These are phyloP conservation scores for Aspergillus incahuasiensis DNA, from an alignment of 495 filamentous ascomycete species.

Conservation along the genomic window DNA sequence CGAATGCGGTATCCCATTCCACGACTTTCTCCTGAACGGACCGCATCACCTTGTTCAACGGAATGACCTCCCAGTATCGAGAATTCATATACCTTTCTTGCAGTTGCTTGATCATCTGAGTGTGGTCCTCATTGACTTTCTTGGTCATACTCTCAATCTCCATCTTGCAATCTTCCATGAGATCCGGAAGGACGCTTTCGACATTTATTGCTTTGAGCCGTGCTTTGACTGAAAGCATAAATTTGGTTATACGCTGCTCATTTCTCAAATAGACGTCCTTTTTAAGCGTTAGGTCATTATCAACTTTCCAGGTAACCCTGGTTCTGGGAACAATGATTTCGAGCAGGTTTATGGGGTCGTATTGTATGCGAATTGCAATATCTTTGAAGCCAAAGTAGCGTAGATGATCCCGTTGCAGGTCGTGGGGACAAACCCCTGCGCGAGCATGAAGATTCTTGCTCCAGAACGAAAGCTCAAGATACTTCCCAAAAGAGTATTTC, in stretches of 20 bases:
- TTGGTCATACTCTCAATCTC: constrained; percentile 73
- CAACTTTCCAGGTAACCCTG: constrained; percentile 93
- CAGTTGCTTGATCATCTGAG: constrained; percentile 63
- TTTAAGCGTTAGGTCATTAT: constrained; percentile 82
- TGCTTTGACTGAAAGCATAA: constrained; percentile 78
- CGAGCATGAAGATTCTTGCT: constrained; percentile 75
- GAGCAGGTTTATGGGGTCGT: constrained; percentile 85
- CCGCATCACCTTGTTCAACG: constrained; percentile 80
- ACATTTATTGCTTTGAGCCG: constrained; percentile 83
- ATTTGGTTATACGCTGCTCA: constrained; percentile 75
- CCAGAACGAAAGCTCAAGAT: constrained; percentile 95
- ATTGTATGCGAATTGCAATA: constrained; percentile 81
- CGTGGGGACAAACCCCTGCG: constrained; percentile 83
- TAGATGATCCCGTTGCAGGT: constrained; percentile 86
- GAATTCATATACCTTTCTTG: constrained; percentile 89
- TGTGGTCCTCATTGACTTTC: constrained; percentile 77
- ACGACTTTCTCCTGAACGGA: constrained; percentile 88
- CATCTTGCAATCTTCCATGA: constrained; percentile 69
- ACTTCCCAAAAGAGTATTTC: constrained; percentile 99
- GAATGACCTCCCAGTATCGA: constrained; percentile 93
- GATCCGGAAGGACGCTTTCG: constrained; percentile 83
- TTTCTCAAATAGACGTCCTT: constrained; percentile 82
- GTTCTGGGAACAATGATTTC: constrained; percentile 91
- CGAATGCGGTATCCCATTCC: constrained; percentile 88
- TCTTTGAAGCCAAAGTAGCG: constrained; percentile 88